A percentile compares a stretch with the other conserved stretches of the same genome.
These are phyloP conservation scores for carrot (Daucus carota) DNA, from an alignment of 129 eudicot genomes.

Conservation along the genomic window DH1_v3.0 NC_030383.2:35505001-35505500, in stretches of 20 bases:
- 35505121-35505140: too few relatives aligned
- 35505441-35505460: slow-evolving; percentile 4
- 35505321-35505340: background rate
- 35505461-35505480: background rate
- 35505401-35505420: background rate
- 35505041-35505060: too few relatives aligned
- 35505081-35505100: too few relatives aligned
- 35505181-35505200: too few relatives aligned
- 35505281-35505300: background rate
- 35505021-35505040: too few relatives aligned
- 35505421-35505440: slow-evolving; percentile 6
- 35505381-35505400: background rate
- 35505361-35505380: background rate
- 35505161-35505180: too few relatives aligned
- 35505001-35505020: too few relatives aligned
- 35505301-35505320: background rate
- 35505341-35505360: background rate
- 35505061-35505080: too few relatives aligned
- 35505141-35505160: too few relatives aligned
- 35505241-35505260: background rate
- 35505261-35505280: background rate
- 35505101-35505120: too few relatives aligned
- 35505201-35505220: too few relatives aligned
- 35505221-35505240: too few relatives aligned
- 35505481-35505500: background rate